Evolutionary conservation across 2,329 filamentous ascomycete species (phyloP).

Genomic region (Teratosphaeriaceae sp.): DNA sequence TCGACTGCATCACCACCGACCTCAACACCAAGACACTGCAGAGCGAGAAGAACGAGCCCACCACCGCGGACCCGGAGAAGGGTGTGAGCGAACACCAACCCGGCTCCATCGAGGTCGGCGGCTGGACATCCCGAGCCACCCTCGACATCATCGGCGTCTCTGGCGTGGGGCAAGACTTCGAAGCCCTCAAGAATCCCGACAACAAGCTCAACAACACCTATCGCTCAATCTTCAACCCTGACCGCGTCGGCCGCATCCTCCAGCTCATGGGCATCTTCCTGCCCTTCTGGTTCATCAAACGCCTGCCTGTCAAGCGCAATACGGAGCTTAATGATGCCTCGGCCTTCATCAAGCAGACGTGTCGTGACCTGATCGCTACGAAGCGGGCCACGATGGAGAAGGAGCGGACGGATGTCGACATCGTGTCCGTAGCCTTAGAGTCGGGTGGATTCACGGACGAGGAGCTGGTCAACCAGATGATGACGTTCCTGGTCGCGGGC

Average conservation of each 20-base stretch:
- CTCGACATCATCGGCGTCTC: constrained; percentile 54
- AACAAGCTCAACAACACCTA: constrained; percentile 50
- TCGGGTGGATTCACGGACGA: constrained; percentile 71
- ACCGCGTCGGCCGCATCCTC: constrained; percentile 48
- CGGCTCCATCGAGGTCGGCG: constrained; percentile 37
- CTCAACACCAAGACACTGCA: constrained; percentile 23
- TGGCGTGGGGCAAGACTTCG: constrained; percentile 52
- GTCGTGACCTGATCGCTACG: constrained; percentile 59
- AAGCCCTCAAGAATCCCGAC: constrained; percentile 43
- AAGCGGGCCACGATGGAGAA: constrained; percentile 54
- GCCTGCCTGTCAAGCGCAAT: constrained; percentile 66
- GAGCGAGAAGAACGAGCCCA: constrained; percentile 18
- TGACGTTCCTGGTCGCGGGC: constrained; percentile 75
- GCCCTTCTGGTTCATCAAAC: constrained; percentile 53
- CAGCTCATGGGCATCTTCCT: constrained; percentile 47
- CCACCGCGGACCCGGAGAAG: constrained; percentile 7
- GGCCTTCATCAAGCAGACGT: constrained; percentile 56
- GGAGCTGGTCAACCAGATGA: constrained; percentile 78
- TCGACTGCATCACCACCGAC: constrained; percentile 24
- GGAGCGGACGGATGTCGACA: constrained; percentile 55
- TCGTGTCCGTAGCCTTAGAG: constrained; percentile 71
- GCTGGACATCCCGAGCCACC: constrained; percentile 46
- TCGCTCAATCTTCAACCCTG: constrained; percentile 43
- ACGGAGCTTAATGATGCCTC: constrained; percentile 53
- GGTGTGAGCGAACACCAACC: constrained; percentile 19